phyloP scores from a whole-genome alignment of 108 stramenopile species.

The Mediolabrus comicus region DNA sequence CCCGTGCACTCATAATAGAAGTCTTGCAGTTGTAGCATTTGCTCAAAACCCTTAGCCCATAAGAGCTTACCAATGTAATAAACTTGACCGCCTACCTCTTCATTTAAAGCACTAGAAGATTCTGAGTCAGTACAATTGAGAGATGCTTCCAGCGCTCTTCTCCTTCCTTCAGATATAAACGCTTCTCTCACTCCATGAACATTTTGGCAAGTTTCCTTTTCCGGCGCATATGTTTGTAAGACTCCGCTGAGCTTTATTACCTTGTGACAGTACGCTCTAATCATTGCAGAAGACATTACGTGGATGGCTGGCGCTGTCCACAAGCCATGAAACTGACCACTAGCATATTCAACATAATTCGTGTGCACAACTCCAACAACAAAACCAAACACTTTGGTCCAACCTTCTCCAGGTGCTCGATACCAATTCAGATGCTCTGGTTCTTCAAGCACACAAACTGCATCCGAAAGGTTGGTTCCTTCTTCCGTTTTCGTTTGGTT shows the following conservation, averaged over 20 bases:
- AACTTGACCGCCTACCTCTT: constrained; percentile 32
- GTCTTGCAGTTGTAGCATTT: constrained; percentile 71
- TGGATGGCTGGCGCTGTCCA: constrained; percentile 75
- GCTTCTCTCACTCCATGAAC: constrained; percentile 86
- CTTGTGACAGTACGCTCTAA: constrained; percentile 87
- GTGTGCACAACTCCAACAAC: constrained; percentile 89
- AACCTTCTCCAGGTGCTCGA: constrained; percentile 79
- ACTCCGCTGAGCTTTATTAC: constrained; percentile 84
- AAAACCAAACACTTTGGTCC: constrained; percentile 84
- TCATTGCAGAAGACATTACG: constrained; percentile 78
- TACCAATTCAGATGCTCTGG: constrained; percentile 93
- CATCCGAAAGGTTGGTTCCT: constrained; percentile 17
- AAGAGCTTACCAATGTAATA: constrained; percentile 89
- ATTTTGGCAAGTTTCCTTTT: constrained; percentile 76
- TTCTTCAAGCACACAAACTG: constrained; percentile 81
- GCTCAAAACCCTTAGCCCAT: constrained; percentile 85
- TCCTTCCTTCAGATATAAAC: constrained; percentile 45
- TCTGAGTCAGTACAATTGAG: neutral
- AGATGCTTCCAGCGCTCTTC: constrained; percentile 20
- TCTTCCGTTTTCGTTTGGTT: constrained; percentile 27
- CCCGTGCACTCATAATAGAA: constrained; percentile 67
- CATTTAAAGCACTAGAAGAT: constrained; percentile 12
- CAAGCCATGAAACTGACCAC: constrained; percentile 35
- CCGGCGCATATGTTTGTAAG: constrained; percentile 77
- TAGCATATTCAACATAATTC: constrained; percentile 54